phyloP scores from a whole-genome alignment of 1,284 basidiomycete genomes.

The Pterulicium gracile region DNA sequence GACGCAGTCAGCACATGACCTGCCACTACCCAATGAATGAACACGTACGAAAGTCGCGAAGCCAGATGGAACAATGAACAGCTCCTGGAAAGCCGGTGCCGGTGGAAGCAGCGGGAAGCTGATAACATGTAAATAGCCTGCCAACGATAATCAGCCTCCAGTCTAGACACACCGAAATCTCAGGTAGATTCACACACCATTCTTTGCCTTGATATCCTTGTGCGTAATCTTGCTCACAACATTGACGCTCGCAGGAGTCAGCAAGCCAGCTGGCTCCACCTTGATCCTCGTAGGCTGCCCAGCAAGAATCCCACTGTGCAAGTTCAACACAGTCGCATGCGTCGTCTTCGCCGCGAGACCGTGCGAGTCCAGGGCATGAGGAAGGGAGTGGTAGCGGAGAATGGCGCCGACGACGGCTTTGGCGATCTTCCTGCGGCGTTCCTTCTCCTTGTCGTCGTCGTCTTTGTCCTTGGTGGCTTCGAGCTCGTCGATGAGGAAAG shows the following conservation, averaged over 20 bases:
- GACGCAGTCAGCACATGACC: no score
- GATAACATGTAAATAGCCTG: not conserved
- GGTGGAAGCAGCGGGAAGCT: conserved; percentile 39
- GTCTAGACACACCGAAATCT: not conserved
- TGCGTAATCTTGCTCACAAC: conserved; percentile 31
- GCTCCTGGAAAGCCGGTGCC: conserved; percentile 34
- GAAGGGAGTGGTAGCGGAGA: conserved; percentile 44
- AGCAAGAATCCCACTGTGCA: conserved; percentile 30
- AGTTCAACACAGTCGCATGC: conserved; percentile 34
- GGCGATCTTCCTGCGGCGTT: conserved; percentile 33
- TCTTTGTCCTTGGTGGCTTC: conserved; percentile 13
- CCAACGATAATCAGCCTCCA: conserved; percentile 33
- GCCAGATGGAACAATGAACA: conserved; percentile 32
- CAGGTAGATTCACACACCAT: conserved; percentile 23
- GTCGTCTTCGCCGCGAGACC: conserved; percentile 41
- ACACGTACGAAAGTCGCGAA: conserved; percentile 33
- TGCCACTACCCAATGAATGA: no score
- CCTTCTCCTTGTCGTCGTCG: conserved; percentile 25
- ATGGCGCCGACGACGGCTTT: conserved; percentile 35
- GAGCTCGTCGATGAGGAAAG: not conserved
- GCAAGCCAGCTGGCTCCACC: conserved; percentile 23
- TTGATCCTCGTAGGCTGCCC: conserved; percentile 38
- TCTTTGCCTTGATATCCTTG: conserved; percentile 28
- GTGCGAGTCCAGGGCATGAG: conserved; percentile 22
- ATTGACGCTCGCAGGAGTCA: conserved; percentile 31